Evolutionary conservation across 2,329 filamentous ascomycete genomes (phyloP).

Genomic region (Epichloe gansuensis): DNA sequence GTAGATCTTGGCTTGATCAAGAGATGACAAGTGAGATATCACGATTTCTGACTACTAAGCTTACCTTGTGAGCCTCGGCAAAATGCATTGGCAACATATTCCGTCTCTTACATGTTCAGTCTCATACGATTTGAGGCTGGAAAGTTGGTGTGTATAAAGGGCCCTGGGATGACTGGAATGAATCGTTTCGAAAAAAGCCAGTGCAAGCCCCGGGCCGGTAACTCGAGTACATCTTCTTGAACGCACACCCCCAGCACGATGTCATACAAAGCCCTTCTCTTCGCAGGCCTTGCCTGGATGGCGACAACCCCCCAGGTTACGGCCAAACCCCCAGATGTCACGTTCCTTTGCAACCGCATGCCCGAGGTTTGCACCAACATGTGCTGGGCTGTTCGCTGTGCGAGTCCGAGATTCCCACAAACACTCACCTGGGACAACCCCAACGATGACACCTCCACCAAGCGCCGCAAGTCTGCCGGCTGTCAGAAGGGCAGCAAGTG

Average conservation of each 20-base stretch:
- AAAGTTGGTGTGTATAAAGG: no score
- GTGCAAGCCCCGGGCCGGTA: background rate
- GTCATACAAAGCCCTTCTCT: background rate
- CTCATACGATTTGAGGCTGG: no score
- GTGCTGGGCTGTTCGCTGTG: background rate
- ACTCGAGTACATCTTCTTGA: background rate
- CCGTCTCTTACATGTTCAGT: no score
- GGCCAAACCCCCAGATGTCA: background rate
- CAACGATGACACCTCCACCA: background rate
- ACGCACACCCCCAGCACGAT: background rate
- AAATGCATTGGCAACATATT: no score
- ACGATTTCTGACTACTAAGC: background rate
- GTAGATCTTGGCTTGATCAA: no score
- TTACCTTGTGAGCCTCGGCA: background rate
- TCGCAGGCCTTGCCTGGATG: background rate
- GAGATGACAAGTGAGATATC: no score
- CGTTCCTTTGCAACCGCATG: background rate
- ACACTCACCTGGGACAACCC: background rate
- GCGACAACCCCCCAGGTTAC: background rate
- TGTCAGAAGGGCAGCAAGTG: slow-evolving; percentile 9
- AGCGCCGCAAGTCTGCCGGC: slow-evolving; percentile 5
- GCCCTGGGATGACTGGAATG: no score
- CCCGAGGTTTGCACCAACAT: background rate
- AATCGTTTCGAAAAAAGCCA: no score
- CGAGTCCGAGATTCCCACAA: background rate